A percentile compares a stretch with the other conserved stretches of the same genome.
Evolutionary conservation across 108 stramenopile species (phyloP).

Genomic region (Phaeodactylum tricornutum): DNA sequence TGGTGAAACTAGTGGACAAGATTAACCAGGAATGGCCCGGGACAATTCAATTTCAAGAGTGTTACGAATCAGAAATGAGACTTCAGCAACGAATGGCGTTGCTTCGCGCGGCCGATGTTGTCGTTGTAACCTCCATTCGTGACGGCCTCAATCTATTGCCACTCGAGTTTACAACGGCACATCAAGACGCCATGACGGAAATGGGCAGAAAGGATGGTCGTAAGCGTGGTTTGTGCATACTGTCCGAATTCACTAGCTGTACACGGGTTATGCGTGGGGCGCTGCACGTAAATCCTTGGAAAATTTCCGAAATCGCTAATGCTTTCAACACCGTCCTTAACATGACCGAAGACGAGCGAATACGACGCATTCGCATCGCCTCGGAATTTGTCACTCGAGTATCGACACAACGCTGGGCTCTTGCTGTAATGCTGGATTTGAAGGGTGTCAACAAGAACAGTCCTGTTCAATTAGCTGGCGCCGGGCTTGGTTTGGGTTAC

Average conservation of each 20-base stretch:
- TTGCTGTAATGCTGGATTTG: constrained; percentile 81
- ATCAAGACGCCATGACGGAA: constrained; percentile 84
- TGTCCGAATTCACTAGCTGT: constrained; percentile 81
- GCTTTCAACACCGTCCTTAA: constrained; percentile 57
- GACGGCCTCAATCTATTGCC: constrained; percentile 96
- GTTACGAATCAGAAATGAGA: constrained; percentile 60
- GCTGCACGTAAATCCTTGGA: constrained; percentile 89
- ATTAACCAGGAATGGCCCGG: constrained; percentile 83
- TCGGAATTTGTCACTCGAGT: constrained; percentile 88
- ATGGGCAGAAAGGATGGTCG: constrained; percentile 66
- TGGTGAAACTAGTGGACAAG: constrained; percentile 61
- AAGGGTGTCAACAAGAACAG: constrained; percentile 77
- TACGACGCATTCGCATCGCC: constrained; percentile 62
- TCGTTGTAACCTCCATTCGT: constrained; percentile 87
- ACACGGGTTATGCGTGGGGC: constrained; percentile 96
- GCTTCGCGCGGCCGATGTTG: constrained; percentile 74
- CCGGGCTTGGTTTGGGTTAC: constrained; percentile 92
- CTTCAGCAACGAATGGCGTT: constrained; percentile 82
- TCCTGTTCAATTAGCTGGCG: constrained; percentile 66
- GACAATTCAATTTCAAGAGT: constrained; percentile 83
- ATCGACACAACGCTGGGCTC: constrained; percentile 93
- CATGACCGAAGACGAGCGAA: constrained; percentile 77
- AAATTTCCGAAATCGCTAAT: constrained; percentile 77
- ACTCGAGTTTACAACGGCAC: constrained; percentile 91
- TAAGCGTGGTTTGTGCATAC: constrained; percentile 83